Evolutionary conservation across 306 rosid species (phyloP).

Genomic region (Rosa multiflora): DNA sequence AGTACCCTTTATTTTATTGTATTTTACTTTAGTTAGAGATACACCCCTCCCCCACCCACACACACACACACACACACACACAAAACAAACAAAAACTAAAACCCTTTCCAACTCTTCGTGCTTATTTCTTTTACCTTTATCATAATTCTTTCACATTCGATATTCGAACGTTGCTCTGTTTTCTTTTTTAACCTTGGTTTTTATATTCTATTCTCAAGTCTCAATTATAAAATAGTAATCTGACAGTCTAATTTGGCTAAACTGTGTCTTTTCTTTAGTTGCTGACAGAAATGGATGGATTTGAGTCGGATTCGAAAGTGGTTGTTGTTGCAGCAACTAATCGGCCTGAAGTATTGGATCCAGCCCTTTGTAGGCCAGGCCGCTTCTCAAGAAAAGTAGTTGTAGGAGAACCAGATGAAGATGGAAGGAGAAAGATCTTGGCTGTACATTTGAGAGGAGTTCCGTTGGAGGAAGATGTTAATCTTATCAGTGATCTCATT

Average conservation of each 20-base stretch:
- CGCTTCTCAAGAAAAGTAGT: conserved; percentile 92
- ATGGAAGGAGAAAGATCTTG: conserved; percentile 88
- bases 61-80: too few species aligned
- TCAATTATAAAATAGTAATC: not conserved
- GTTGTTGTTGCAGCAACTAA: conserved; percentile 95
- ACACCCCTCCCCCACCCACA: not conserved
- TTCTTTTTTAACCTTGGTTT: not conserved
- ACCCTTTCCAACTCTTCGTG: not conserved
- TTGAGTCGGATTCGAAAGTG: conserved; percentile 84
- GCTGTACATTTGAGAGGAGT: conserved; percentile 91
- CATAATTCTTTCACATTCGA: conserved; percentile 10
- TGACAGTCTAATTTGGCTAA: conserved; percentile 10
- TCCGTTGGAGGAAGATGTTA: conserved; percentile 75
- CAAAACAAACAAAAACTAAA: not conserved
- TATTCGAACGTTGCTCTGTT: not conserved
- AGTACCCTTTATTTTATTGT: not conserved
- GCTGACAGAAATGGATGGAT: conserved; percentile 99
- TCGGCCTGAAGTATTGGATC: conserved; percentile 87
- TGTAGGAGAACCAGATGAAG: conserved; percentile 93
- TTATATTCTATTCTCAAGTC: not conserved
- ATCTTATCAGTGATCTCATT: conserved; percentile 66
- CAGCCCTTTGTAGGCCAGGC: conserved; percentile 97
- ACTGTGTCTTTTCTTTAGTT: conserved; percentile 42
- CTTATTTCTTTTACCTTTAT: not conserved
- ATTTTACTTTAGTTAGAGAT: not conserved